These are phyloP conservation scores for Thymus quinquecostatus DNA, from an alignment of 257 asterid genomes.

Conservation along the genomic window DNA sequence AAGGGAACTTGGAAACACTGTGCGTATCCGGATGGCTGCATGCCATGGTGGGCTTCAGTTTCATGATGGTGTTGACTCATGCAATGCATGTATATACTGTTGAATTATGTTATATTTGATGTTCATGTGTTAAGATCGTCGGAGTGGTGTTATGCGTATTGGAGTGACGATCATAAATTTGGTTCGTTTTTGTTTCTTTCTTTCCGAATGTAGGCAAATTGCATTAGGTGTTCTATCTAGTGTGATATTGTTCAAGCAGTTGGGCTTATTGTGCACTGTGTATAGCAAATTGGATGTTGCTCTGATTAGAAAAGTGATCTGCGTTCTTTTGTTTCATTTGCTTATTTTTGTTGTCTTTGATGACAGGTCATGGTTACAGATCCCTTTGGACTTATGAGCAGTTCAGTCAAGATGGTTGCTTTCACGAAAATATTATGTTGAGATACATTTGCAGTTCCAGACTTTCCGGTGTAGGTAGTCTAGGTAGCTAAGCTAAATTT, in stretches of 20 bases:
- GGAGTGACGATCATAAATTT: neutral
- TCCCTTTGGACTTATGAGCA: conserved; percentile 26
- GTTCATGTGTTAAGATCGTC: neutral
- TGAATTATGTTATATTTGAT: neutral
- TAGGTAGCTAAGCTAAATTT: conserved; percentile 26
- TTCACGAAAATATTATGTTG: conserved; percentile 28
- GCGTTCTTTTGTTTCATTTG: conserved; percentile 11
- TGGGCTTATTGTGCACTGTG: conserved; percentile 5
- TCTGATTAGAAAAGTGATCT: neutral
- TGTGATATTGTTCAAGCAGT: conserved; percentile 16
- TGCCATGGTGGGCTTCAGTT: neutral
- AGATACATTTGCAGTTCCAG: conserved; percentile 23
- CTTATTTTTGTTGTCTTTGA: conserved; percentile 21
- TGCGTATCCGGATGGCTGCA: neutral
- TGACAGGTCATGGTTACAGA: conserved; percentile 41
- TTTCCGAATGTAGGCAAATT: neutral
- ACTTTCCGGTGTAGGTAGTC: conserved; percentile 34
- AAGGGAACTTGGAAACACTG: conserved; percentile 1
- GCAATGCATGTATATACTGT: neutral
- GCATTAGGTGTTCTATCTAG: neutral
- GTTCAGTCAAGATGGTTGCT: conserved; percentile 33
- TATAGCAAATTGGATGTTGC: conserved; percentile 11
- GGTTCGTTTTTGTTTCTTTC: neutral
- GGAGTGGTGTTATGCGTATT: neutral
- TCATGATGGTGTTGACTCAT: no score